Evolutionary conservation across 2,329 filamentous ascomycete species (phyloP).

Genomic region (Orbilia quercus): DNA sequence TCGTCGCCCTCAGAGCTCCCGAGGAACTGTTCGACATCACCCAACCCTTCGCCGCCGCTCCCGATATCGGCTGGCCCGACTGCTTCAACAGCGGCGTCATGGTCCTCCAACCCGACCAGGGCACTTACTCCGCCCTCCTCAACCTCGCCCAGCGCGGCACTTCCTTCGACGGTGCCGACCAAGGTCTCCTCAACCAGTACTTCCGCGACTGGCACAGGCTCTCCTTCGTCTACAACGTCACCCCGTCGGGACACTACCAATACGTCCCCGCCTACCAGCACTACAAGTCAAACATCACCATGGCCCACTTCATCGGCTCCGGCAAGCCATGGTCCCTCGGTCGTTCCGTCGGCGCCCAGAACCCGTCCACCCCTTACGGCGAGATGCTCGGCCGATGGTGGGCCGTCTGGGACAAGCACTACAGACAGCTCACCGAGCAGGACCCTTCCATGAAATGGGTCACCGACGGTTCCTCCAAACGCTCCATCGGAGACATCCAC

Average conservation of each 20-base stretch:
- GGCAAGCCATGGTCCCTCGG: conserved; percentile 87
- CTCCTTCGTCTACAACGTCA: conserved; percentile 97
- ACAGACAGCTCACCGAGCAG: conserved; percentile 66
- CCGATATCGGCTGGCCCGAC: conserved; percentile 98
- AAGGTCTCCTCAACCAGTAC: conserved; percentile 94
- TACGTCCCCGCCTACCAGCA: conserved; percentile 95
- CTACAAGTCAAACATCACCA: conserved; percentile 87
- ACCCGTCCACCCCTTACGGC: conserved; percentile 74
- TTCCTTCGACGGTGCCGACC: conserved; percentile 96
- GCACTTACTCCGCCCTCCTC: conserved; percentile 84
- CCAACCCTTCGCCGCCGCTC: conserved; percentile 76
- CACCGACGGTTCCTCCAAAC: conserved; percentile 61
- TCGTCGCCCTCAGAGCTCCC: conserved; percentile 87
- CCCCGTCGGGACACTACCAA: conserved; percentile 94
- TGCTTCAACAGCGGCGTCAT: conserved; percentile 98
- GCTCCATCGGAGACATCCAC: conserved; percentile 62
- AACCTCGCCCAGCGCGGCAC: conserved; percentile 86
- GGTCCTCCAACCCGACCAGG: conserved; percentile 85
- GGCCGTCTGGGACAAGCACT: conserved; percentile 91
- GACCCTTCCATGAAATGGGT: conserved; percentile 43
- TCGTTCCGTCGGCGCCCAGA: conserved; percentile 65
- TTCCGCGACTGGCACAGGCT: conserved; percentile 87
- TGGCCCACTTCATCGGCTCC: conserved; percentile 93
- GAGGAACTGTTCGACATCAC: conserved; percentile 86
- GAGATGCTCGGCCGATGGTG: conserved; percentile 91